These are phyloP conservation scores for Blastobotrys arbuscula DNA, from an alignment of 1,139 yeast species.

Conservation along the genomic window DNA sequence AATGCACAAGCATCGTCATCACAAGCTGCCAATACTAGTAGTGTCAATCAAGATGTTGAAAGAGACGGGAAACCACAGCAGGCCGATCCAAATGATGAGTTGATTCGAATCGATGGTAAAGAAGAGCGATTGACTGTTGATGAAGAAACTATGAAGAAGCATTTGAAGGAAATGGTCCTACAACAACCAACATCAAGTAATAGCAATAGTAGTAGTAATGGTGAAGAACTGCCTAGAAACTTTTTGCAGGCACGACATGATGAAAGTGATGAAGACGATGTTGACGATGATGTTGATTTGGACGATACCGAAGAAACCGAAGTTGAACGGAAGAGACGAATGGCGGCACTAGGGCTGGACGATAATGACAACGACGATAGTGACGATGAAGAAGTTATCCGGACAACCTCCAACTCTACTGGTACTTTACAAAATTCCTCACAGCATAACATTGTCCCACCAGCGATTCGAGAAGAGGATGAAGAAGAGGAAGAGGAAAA, in stretches of 20 bases:
- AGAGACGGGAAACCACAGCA: constrained; percentile 2
- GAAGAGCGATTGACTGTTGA: constrained; percentile 17
- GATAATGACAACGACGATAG: constrained; percentile 34
- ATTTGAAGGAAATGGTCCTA: constrained; percentile 24
- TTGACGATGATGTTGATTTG: constrained; percentile 17
- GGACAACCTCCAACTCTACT: background rate
- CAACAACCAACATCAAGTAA: constrained; percentile 2
- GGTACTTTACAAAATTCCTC: background rate
- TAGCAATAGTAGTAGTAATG: no score
- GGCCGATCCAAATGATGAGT: constrained; percentile 20
- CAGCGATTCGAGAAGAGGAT: constrained; percentile 18
- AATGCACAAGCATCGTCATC: background rate
- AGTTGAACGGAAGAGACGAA: constrained; percentile 66
- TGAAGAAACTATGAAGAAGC: constrained; percentile 23
- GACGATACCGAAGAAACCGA: constrained; percentile 30
- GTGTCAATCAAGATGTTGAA: constrained; percentile 23
- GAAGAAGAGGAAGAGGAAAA: constrained; percentile 21
- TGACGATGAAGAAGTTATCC: constrained; percentile 22
- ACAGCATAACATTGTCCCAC: background rate
- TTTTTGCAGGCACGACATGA: constrained; percentile 16
- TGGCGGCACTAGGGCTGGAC: constrained; percentile 73
- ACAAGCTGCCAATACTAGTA: background rate
- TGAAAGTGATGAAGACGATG: constrained; percentile 21
- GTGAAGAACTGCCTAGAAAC: constrained; percentile 17
- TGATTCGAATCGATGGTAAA: constrained; percentile 22